Evolutionary conservation across 1,284 basidiomycete genomes (phyloP).

Genomic region (Ustilago hordei): DNA sequence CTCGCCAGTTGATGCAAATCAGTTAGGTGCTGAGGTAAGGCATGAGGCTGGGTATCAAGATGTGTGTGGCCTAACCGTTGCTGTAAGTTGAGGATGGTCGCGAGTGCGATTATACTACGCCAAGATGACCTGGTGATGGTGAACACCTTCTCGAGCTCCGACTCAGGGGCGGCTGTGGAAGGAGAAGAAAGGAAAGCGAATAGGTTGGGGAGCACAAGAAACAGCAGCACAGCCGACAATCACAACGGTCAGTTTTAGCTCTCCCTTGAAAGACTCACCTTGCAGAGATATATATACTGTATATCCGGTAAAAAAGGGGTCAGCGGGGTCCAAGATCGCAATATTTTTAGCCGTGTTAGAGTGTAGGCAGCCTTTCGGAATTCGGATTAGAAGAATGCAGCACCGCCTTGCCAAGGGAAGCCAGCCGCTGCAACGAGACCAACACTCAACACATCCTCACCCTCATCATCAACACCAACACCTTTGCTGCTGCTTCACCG

Average conservation of each 20-base stretch:
- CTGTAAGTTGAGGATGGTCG: not conserved
- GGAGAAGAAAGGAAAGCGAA: too few relatives aligned
- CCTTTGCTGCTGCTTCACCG: not conserved
- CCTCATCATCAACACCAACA: not conserved
- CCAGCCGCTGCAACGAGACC: not conserved
- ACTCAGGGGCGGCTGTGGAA: not conserved
- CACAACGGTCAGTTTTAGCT: constrained; percentile 1
- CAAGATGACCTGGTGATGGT: too few relatives aligned
- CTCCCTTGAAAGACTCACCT: not conserved
- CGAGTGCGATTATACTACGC: not conserved
- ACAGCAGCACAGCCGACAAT: not conserved
- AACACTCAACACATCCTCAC: not conserved
- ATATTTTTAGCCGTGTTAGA: not conserved
- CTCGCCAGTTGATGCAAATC: not conserved
- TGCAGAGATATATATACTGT: not conserved
- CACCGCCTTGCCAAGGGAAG: not conserved
- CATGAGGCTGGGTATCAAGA: constrained; percentile 9
- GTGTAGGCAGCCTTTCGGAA: not conserved
- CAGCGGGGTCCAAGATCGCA: not conserved
- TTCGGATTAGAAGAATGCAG: constrained; percentile 4
- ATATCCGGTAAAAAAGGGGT: not conserved
- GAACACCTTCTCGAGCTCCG: not conserved
- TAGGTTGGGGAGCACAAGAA: not conserved
- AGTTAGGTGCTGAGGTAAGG: not conserved
- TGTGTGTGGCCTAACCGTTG: not conserved